These are phyloP conservation scores for Ganoderma multipileum DNA, from an alignment of 1,284 basidiomycete species.

Conservation along the genomic window DNA sequence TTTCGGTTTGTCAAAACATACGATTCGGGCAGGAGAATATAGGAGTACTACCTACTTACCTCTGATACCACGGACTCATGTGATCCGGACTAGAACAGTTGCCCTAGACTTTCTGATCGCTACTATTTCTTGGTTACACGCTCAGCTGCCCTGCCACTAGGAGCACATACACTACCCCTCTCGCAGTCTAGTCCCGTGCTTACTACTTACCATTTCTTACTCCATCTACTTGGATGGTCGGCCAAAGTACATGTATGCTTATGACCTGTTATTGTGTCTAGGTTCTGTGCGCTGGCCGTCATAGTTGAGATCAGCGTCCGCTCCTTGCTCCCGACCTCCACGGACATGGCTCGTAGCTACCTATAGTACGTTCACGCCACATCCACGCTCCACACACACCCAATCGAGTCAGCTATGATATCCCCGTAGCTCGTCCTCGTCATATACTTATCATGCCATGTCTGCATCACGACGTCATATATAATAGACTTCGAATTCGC, in stretches of 20 bases:
- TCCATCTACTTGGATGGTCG: background rate
- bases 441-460: background rate
- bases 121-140: background rate
- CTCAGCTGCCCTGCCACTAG: background rate
- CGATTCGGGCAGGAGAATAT: background rate
- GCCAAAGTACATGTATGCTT: background rate
- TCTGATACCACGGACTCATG: background rate
- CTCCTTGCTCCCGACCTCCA: background rate
- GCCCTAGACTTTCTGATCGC: background rate
- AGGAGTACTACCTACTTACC: background rate
- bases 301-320: background rate
- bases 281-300: background rate
- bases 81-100: background rate
- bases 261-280: background rate
- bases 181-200: background rate
- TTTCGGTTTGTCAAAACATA: background rate
- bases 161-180: background rate
- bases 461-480: background rate
- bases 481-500: background rate
- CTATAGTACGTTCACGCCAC: background rate
- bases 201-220: background rate
- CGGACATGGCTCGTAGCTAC: background rate
- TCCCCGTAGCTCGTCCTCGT: background rate
- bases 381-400: background rate
- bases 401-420: background rate